Evolutionary conservation across 306 rosid species (phyloP).

Genomic region (Castanopsis chinensis): DNA sequence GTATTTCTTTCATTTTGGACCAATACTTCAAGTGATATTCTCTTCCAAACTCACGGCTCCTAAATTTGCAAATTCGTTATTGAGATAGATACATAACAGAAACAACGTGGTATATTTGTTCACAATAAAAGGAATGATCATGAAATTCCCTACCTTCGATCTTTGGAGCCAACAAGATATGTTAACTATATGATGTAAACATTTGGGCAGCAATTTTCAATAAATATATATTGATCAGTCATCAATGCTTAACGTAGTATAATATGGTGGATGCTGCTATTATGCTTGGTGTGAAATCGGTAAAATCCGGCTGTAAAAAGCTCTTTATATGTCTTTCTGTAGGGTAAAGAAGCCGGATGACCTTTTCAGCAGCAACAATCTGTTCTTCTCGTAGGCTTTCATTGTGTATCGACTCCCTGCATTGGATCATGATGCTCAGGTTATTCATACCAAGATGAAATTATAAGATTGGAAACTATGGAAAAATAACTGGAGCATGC

Average conservation of each 20-base stretch:
- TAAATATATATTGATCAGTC: conserved; percentile 1
- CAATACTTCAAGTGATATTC: too few species aligned
- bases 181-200: background rate
- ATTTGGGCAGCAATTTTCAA: background rate
- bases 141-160: background rate
- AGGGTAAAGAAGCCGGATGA: conserved; percentile 59
- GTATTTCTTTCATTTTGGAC: too few species aligned
- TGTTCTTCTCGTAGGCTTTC: conserved; percentile 50
- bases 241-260: conserved; percentile 35
- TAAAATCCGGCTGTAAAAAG: conserved; percentile 23
- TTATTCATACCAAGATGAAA: background rate
- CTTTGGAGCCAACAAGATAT: background rate
- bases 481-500: background rate
- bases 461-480: background rate
- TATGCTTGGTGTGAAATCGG: conserved; percentile 51
- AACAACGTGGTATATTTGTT: background rate
- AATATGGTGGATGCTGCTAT: conserved; percentile 71
- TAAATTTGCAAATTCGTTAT: background rate
- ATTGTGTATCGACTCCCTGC: conserved; percentile 56
- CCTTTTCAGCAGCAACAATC: conserved; percentile 56
- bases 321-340: conserved; percentile 27
- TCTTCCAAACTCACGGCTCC: too few species aligned
- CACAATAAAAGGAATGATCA: background rate
- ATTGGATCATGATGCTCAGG: conserved; percentile 12
- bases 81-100: background rate